Evolutionary conservation across 2,329 filamentous ascomycete genomes (phyloP).

Genomic region (Microascus cirrosus): DNA sequence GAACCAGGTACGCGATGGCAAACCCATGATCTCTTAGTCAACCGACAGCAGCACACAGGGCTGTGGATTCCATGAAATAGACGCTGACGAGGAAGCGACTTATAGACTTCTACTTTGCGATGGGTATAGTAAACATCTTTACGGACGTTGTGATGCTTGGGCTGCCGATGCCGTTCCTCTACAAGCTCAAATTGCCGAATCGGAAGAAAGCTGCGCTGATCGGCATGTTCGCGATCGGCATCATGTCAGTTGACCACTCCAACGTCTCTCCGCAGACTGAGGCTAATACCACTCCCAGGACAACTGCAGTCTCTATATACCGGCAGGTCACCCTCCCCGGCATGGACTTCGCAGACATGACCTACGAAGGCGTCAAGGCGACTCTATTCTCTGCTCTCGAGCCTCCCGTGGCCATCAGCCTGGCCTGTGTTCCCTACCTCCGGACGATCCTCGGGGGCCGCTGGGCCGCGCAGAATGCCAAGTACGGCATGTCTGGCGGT

Average conservation of each 20-base stretch:
- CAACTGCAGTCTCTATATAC: conserved; percentile 21
- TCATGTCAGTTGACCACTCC: conserved; percentile 15
- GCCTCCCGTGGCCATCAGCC: conserved; percentile 23
- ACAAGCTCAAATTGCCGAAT: conserved; percentile 15
- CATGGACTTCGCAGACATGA: conserved; percentile 6
- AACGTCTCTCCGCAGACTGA: not conserved
- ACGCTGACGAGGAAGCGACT: no score
- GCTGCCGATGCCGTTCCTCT: conserved; percentile 19
- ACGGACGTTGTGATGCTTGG: conserved; percentile 19
- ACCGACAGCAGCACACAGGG: no score
- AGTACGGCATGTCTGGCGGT: not conserved
- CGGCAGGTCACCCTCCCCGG: conserved; percentile 13
- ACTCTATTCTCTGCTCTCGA: conserved; percentile 24
- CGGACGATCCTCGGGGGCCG: conserved; percentile 22
- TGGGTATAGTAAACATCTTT: conserved; percentile 19
- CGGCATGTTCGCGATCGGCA: conserved; percentile 18
- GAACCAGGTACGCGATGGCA: no score
- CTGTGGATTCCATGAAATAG: no score
- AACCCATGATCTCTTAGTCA: no score
- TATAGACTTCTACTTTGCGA: conserved; percentile 11
- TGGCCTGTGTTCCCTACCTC: conserved; percentile 27
- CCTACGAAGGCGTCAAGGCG: conserved; percentile 16
- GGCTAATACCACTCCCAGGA: conserved; percentile 11
- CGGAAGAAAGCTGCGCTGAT: conserved; percentile 18
- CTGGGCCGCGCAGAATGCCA: not conserved